These are phyloP conservation scores for Phaeomoniella chlamydospora DNA, from an alignment of 2,329 filamentous ascomycete species.

Conservation along the genomic window DNA sequence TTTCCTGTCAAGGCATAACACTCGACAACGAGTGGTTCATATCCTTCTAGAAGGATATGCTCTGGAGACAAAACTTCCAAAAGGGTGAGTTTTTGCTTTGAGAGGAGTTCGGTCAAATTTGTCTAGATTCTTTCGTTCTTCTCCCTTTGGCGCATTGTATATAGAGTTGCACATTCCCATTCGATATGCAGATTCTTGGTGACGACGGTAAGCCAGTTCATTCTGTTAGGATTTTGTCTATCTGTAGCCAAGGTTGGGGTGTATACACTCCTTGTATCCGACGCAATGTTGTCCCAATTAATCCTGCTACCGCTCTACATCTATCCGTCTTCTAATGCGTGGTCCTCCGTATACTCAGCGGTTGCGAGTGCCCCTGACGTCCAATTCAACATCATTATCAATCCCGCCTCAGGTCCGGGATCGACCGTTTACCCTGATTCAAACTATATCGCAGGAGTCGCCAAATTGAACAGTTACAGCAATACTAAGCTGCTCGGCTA, in stretches of 20 bases:
- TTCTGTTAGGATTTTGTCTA: neutral
- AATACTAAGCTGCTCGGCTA: conserved; percentile 28
- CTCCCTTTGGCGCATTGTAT: neutral
- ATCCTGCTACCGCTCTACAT: conserved; percentile 34
- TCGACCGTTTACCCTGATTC: conserved; percentile 14
- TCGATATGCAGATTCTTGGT: neutral
- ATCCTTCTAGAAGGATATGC: neutral
- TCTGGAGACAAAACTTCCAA: neutral
- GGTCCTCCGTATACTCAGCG: conserved; percentile 23
- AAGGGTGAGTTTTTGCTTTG: neutral
- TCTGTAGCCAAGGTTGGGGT: neutral
- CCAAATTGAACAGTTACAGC: conserved; percentile 19
- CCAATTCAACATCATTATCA: conserved; percentile 16
- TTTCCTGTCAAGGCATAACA: neutral
- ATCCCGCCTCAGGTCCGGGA: conserved; percentile 20
- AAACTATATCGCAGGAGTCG: conserved; percentile 19
- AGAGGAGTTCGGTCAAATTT: neutral
- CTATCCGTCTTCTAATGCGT: conserved; percentile 29
- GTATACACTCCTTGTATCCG: neutral
- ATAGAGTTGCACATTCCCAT: neutral
- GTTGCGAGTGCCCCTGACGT: conserved; percentile 7
- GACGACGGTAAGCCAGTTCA: neutral
- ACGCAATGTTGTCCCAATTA: conserved; percentile 17
- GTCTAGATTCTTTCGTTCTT: neutral
- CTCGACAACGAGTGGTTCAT: neutral